These are phyloP conservation scores for Mycena sanguinolenta DNA, from an alignment of 768 basidiomycete species.

Conservation along the genomic window DNA sequence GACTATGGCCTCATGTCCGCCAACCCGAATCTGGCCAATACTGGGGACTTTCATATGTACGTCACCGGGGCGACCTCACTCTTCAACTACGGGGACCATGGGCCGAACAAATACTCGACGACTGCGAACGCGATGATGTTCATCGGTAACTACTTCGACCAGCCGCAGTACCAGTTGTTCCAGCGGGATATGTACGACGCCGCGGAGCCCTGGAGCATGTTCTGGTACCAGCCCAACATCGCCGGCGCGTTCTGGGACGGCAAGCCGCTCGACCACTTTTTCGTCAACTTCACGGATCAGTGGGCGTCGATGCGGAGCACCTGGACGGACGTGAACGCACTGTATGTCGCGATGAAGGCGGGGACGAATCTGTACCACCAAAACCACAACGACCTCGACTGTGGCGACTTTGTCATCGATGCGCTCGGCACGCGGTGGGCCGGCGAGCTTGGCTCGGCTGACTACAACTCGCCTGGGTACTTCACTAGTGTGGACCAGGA, in stretches of 20 bases:
- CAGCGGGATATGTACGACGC: constrained; percentile 92
- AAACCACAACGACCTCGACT: constrained; percentile 95
- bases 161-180: constrained; percentile 85
- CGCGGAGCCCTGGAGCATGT: constrained; percentile 88
- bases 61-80: constrained; percentile 84
- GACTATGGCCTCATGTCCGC: constrained; percentile 77
- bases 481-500: constrained; percentile 81
- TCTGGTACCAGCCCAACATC: constrained; percentile 92
- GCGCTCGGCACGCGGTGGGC: constrained; percentile 95
- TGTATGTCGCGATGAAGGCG: constrained; percentile 92
- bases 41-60: constrained; percentile 93
- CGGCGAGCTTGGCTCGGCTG: constrained; percentile 91
- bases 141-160: constrained; percentile 77
- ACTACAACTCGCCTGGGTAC: constrained; percentile 83
- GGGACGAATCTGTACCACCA: constrained; percentile 86
- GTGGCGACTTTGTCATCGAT: constrained; percentile 95
- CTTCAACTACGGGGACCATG: constrained; percentile 88
- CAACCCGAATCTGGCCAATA: constrained; percentile 79
- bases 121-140: constrained; percentile 92
- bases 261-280: constrained; percentile 85
- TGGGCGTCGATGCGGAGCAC: constrained; percentile 94
- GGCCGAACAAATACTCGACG: constrained; percentile 94
- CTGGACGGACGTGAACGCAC: constrained; percentile 90
- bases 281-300: constrained; percentile 76
- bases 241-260: constrained; percentile 95